Evolutionary conservation across 2,329 filamentous ascomycete genomes (phyloP), one percentile per base, ranked within the genome.

Genomic region (Ophiostoma montium): DNA sequence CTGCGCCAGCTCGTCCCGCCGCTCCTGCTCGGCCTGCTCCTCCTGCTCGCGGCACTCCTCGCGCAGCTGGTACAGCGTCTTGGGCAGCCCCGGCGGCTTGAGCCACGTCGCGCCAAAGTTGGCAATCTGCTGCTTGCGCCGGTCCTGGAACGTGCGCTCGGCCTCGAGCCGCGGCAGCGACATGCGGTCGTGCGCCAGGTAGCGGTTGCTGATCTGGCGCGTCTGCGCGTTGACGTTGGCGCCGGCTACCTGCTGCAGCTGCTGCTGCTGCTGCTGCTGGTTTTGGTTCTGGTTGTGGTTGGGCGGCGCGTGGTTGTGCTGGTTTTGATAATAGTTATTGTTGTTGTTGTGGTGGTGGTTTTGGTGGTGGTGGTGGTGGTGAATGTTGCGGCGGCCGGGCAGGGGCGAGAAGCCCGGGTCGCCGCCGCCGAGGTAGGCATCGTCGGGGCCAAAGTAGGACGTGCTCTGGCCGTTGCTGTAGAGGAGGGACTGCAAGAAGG

Each of bases 81-180:
- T 98, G 50, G 79, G 64, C 49, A 95, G 75, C 8, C 90, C 92
- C 0, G 87, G 88, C 0, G 92, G 92, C 51, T 84, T 85, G 50
- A 98, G 81, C 92, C 92, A 98, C 41, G 76, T 77, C 56, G 82
- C 84, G 52, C 92, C 92, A 61, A 94, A 95, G 59, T 88, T 85
- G 44, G 84, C 78, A 30, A 96, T 83, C 56, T 90, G 87, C 44
- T 78, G 68, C 59, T 89, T 87, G 43, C 90, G 86, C 9, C 82
- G 75, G 49, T 82, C 76, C 55, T 94, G 74, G 51, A 80, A 75
- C 53, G 80, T 75, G 67, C 96, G 92, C 61, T 95, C 90, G 38
- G 78, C 68, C 23, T 76, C 72, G 11, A 95, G 76, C 2, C 81
- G 72, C 10, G 82, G 76, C 3, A 95, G 78, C 2, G 75, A 71